phyloP scores from a whole-genome alignment of 2,329 filamentous ascomycete genomes.

The Aspergillus hortae region DNA sequence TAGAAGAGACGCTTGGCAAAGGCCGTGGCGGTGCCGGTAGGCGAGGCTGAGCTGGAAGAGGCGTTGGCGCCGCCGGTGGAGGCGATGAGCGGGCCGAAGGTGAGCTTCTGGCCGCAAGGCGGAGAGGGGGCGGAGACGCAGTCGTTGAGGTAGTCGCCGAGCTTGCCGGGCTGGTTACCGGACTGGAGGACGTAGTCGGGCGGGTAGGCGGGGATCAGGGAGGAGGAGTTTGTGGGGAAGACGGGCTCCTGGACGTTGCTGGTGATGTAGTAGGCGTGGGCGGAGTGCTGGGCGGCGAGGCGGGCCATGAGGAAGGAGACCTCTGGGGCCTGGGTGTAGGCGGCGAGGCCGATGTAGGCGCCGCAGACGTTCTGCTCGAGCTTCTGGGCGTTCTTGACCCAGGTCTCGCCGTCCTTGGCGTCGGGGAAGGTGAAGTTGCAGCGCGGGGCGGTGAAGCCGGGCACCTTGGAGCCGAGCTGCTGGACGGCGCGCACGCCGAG shows the following conservation, averaged over 20 bases:
- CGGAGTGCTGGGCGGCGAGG: constrained; percentile 24
- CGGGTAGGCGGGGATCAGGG: constrained; percentile 21
- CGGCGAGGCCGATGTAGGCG: constrained; percentile 25
- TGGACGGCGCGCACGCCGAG: constrained; percentile 23
- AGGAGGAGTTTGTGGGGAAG: constrained; percentile 19
- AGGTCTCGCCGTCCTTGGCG: constrained; percentile 12
- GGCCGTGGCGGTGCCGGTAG: neutral
- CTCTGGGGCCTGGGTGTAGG: constrained; percentile 27
- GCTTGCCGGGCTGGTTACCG: constrained; percentile 18
- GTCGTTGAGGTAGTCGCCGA: constrained; percentile 20
- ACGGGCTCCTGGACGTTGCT: constrained; percentile 11
- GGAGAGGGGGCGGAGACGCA: constrained; percentile 20
- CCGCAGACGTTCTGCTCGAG: constrained; percentile 20
- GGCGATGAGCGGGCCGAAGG: constrained; percentile 21
- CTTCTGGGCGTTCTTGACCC: constrained; percentile 17
- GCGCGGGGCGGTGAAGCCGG: constrained; percentile 16
- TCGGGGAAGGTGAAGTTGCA: constrained; percentile 23
- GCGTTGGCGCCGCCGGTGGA: constrained; percentile 10
- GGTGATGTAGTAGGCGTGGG: constrained; percentile 20
- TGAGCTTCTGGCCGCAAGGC: constrained; percentile 20
- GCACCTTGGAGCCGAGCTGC: constrained; percentile 13
- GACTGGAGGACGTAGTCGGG: constrained; percentile 20
- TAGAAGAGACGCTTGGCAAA: neutral
- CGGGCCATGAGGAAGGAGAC: constrained; percentile 28
- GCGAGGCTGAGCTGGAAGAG: constrained; percentile 1